Base-by-base conservation (phyloP, 2,329 filamentous ascomycete species). In the Metarhizium rileyi region DNA sequence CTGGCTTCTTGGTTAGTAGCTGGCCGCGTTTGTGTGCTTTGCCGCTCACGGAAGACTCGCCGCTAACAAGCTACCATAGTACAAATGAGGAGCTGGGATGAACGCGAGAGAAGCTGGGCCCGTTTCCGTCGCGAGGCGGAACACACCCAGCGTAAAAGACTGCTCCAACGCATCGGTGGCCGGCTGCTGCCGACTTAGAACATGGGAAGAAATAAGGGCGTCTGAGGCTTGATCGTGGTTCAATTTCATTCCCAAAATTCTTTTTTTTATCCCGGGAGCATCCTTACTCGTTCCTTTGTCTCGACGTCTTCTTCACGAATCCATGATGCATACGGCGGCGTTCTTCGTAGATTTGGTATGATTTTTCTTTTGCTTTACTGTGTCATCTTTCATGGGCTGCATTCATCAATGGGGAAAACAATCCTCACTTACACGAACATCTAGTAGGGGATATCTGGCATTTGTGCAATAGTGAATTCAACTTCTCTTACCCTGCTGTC, bases 1-100 rank as follows among this genome's bases (percentile, higher is more conserved):
- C 61, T 78, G 73, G 70, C 75, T 81, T 53, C 62, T 83, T 16
- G 69, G 79, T 80, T 62, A 65, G 75, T 70, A 50, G 10, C 16
- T 18, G 16, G 41, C n/a, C 16, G 23, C 20, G 3, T 20, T 35
- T 35, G 40, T 14, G 8, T 7, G 9, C 18, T 16, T 35, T 4
- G 26, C 9, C n/a, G 7, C 12, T 36, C 20, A 30, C n/a, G 6
- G n/a, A 20, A n/a, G 3, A 20, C 16, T 16, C 3, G 2, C 22
- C 18, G 16, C 46, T 50, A 28, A 51, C 44, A 20, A 33, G 30
- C 38, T 20, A 14, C n/a, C 2, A 40, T 42, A 80, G 76, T 67
- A 23, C 74, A 77, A 53, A 75, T 76, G 67, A 71, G 65, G 52
- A 69, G 71, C 52, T 68, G 66, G 55, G 75, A 78, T 30, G 70